Percentiles rank a stretch among this genome's conserved stretches.
These are phyloP conservation scores for Apocynum venetum DNA, from an alignment of 257 asterid genomes.

Conservation along the genomic window DNA sequence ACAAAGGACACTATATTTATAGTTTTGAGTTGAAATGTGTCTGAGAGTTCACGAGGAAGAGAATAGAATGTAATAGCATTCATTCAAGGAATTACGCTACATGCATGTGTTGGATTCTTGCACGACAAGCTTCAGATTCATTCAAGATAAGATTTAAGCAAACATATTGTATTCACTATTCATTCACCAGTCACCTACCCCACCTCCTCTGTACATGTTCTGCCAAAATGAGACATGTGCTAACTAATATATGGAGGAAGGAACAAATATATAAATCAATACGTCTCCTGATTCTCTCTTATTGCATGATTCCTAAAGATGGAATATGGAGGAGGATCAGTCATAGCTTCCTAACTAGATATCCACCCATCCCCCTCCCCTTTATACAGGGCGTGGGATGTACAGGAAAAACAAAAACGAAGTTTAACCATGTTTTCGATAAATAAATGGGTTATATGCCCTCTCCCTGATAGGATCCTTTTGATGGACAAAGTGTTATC, in stretches of 20 bases:
- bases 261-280: not conserved
- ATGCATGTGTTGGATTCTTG: constrained; percentile 9
- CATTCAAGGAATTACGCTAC: not conserved
- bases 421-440: no score
- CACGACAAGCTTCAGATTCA: constrained; percentile 3
- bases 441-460: no score
- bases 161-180: not conserved
- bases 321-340: constrained; percentile 2
- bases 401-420: no score
- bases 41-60: no score
- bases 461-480: no score
- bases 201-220: not conserved
- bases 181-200: not conserved
- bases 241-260: not conserved
- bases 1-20: no score
- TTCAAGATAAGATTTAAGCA: not conserved
- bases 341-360: not conserved
- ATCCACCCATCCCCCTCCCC: no score
- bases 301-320: constrained; percentile 11
- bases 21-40: no score
- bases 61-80: not conserved
- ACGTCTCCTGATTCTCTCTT: not conserved
- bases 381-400: no score
- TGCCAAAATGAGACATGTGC: constrained; percentile 5
- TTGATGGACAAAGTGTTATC: no score